Conservation (phyloP, 495 filamentous ascomycete species). For the Trichocladium uniseriatum region DNA sequence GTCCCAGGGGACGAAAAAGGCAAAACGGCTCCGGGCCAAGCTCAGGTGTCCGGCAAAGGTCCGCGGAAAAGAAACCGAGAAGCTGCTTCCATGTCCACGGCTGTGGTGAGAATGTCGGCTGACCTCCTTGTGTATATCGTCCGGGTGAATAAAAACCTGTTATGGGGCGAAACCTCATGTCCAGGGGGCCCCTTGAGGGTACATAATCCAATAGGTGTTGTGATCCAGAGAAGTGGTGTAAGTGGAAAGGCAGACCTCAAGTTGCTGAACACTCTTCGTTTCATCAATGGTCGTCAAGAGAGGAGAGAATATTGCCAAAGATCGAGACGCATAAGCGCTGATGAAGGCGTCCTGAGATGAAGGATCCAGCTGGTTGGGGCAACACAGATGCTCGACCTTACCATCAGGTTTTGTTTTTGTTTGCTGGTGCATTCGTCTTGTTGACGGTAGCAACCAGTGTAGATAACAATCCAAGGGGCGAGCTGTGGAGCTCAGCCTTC, state of each 20-base stretch:
- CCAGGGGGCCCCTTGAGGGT: too few relatives aligned
- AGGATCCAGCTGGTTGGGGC: not conserved
- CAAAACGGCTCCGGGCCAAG: too few relatives aligned
- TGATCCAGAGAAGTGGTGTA: too few relatives aligned
- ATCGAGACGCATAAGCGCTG: not conserved
- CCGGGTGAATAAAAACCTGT: not conserved
- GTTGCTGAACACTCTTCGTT: not conserved
- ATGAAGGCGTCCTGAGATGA: not conserved
- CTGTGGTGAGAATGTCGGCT: not conserved
- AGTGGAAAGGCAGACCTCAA: not conserved
- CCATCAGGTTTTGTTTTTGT: slow-evolving; percentile 1
- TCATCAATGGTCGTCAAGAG: not conserved
- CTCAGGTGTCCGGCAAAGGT: too few relatives aligned
- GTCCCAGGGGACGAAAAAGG: not conserved
- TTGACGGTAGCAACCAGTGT: not conserved
- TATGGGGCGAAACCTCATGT: not conserved
- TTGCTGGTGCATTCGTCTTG: not conserved
- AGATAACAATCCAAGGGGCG: not conserved
- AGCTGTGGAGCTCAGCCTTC: not conserved
- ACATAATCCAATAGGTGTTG: too few relatives aligned
- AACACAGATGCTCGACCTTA: slow-evolving; percentile 2
- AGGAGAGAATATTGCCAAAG: not conserved
- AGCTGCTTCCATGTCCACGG: not conserved
- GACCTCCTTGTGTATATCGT: not conserved
- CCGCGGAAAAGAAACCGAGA: too few relatives aligned